These are phyloP conservation scores for Leccinum arenicola DNA, from an alignment of 768 basidiomycete genomes.

Conservation along the genomic window DNA sequence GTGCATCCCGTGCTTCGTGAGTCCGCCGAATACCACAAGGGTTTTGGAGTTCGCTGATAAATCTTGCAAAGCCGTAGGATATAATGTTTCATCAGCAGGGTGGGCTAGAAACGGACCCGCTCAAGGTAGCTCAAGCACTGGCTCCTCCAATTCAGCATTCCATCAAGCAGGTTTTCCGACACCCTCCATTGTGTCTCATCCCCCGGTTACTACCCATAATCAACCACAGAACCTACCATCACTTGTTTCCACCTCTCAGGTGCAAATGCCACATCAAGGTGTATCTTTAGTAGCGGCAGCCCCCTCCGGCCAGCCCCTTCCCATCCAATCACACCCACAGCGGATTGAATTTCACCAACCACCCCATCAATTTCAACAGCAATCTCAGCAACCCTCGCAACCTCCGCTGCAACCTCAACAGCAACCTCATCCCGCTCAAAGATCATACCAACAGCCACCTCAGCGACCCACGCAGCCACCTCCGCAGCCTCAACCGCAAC, in stretches of 20 bases:
- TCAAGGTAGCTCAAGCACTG: not conserved
- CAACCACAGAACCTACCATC: constrained; percentile 1
- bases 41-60: not conserved
- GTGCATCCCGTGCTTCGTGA: constrained; percentile 5
- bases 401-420: not conserved
- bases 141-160: not conserved
- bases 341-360: not conserved
- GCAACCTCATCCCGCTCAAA: not conserved
- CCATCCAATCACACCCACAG: not conserved
- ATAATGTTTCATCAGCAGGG: constrained; percentile 4
- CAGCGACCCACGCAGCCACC: not conserved
- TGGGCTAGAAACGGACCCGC: not conserved
- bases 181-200: constrained; percentile 1
- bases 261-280: constrained; percentile 4
- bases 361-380: constrained; percentile 2
- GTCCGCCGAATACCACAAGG: not conserved
- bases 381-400: not conserved
- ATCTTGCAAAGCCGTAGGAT: not conserved
- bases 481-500: not conserved
- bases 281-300: not conserved
- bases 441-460: not conserved
- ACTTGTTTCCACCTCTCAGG: constrained; percentile 1
- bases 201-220: not conserved
- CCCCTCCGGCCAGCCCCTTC: not conserved
- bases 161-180: not conserved